Percentiles rank a stretch among this genome's conserved stretches.
phyloP scores from a whole-genome alignment of 2,329 filamentous ascomycete species.

The Diaporthe destruens region DNA sequence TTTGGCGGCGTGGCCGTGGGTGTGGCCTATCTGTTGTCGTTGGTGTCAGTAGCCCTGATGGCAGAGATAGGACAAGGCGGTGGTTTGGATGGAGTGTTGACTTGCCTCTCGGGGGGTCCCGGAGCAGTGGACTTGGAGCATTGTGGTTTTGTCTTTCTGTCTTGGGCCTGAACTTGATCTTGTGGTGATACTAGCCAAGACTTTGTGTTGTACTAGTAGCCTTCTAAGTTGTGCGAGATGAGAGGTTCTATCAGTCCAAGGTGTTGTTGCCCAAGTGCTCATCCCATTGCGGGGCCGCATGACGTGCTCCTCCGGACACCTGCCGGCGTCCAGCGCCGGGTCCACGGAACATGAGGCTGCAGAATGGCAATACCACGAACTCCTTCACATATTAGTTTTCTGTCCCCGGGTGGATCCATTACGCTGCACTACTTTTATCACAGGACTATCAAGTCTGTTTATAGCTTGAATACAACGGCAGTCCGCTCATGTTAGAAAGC shows the following conservation, averaged over 20 bases:
- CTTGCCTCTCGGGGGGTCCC: constrained; percentile 37
- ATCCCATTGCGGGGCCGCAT: not conserved
- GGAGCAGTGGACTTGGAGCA: constrained; percentile 38
- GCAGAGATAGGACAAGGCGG: no score
- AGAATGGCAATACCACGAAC: not conserved
- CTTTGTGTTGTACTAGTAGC: not conserved
- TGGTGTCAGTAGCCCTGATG: not conserved
- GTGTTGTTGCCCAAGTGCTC: not conserved
- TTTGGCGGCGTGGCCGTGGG: constrained; percentile 36
- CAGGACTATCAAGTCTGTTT: no score
- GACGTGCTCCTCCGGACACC: constrained; percentile 11
- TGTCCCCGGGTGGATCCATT: not conserved
- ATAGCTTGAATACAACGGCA: no score
- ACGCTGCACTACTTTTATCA: no score
- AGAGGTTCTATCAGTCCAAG: not conserved
- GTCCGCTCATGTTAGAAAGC: no score
- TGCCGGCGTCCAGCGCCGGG: not conserved
- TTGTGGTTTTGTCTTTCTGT: not conserved
- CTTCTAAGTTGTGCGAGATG: not conserved
- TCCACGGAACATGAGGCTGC: not conserved
- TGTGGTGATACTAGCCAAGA: no score
- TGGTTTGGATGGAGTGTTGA: no score
- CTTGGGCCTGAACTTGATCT: no score
- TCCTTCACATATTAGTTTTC: not conserved
- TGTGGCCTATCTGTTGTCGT: constrained; percentile 31